Evolutionary conservation across 768 basidiomycete genomes (phyloP), one percentile per base, ranked within the genome.

Genomic region (Hypholoma fasciculare): DNA sequence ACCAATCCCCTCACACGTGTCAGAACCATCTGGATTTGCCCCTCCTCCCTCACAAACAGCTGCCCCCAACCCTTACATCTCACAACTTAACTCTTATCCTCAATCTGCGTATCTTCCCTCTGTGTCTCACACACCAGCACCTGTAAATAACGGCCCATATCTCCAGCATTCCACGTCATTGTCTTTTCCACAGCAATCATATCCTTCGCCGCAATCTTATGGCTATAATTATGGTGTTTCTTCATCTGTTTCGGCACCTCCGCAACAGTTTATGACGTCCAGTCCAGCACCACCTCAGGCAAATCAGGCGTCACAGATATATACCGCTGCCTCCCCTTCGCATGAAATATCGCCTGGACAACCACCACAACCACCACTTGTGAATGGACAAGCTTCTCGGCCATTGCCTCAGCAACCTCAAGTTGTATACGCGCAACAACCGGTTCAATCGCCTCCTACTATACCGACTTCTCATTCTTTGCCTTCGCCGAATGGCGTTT

Each of bases 341-440:
- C 77, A 74, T 53, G 77, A 77, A 48, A 27, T 54, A 7, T 57
- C 54, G 16, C 52, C 58, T 9, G 36, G 27, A 19, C 54, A 54
- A 47, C 14, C 39, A 2, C 48, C 27, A 49, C 51, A 17, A 67
- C 73, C 27, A 66, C 74, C 44, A 62, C 65, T 56, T 54, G 4
- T 72, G 64, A 65, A 69, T 65, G 62, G 75, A 48, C 65, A 74
- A 52, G 64, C 72, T 42, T 75, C 78, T 7, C 74, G 81, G 40
- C 80, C 81, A 27, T 66, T 81, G 23, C 80, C 81, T 23, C 75
- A 69, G 52, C 77, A 78, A 56, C 80, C 81, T 13, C 80, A 80
- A 67, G 62, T 73, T 52, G 61, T 73, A 12, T 74, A 78, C 63
- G 57, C 66, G 1, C 75, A 74, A 48, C 69, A 69, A n/a, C 68